Percentiles rank a stretch among this genome's conserved stretches.
Conservation (phyloP, 306 rosid species). For the Cicer cuneatum region DNA sequence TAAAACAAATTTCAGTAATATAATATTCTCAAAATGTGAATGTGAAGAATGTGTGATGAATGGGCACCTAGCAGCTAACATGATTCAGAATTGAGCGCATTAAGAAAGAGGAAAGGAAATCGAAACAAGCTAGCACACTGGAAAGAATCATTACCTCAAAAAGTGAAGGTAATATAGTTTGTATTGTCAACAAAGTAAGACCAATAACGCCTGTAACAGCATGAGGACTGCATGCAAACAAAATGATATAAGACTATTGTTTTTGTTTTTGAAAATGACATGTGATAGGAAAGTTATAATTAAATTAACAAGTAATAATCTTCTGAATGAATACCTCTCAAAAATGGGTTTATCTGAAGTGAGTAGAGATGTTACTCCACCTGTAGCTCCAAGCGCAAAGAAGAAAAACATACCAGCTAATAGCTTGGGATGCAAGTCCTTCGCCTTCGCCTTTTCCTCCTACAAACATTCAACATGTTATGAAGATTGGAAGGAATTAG, state of each 20-base stretch:
- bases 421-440: constrained; percentile 96
- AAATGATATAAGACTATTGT: background rate
- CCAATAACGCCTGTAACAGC: constrained; percentile 87
- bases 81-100: background rate
- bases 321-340: constrained; percentile 60
- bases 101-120: background rate
- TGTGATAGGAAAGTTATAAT: background rate
- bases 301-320: constrained; percentile 3
- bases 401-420: constrained; percentile 95
- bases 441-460: constrained; percentile 92
- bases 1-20: background rate
- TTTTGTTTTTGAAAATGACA: background rate
- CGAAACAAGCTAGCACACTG: background rate
- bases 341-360: constrained; percentile 86
- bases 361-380: constrained; percentile 85
- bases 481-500: background rate
- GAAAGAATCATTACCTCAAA: constrained; percentile 66
- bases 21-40: background rate
- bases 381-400: constrained; percentile 92
- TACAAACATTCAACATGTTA: constrained; percentile 36
- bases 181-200: constrained; percentile 80
- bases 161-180: constrained; percentile 71
- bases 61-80: background rate
- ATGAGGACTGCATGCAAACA: constrained; percentile 67
- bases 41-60: background rate